Evolutionary conservation across 352 stramenopile species (phyloP).

Genomic region (Phytophthora rubi): DNA sequence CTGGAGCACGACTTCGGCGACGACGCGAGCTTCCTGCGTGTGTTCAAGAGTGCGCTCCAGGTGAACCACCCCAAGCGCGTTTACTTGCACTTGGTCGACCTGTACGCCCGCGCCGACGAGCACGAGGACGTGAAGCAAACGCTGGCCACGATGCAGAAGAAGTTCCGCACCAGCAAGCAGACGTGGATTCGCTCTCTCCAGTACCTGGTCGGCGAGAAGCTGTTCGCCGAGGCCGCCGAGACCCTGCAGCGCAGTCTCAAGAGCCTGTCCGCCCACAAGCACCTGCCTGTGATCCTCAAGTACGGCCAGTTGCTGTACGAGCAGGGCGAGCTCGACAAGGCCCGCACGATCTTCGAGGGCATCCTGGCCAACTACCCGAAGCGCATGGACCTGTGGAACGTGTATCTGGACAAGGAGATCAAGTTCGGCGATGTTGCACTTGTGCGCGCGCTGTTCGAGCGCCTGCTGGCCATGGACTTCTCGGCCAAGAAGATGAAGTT

Average conservation of each 20-base stretch:
- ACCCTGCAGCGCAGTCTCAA: conserved; percentile 93
- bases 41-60: conserved; percentile 92
- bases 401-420: conserved; percentile 98
- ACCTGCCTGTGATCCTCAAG: conserved; percentile 94
- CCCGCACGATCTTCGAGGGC: conserved; percentile 95
- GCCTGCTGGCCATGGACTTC: conserved; percentile 94
- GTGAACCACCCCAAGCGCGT: conserved; percentile 97
- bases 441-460: conserved; percentile 92
- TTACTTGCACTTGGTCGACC: conserved; percentile 94
- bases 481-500: conserved; percentile 98
- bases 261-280: conserved; percentile 94
- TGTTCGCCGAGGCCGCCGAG: conserved; percentile 81
- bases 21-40: conserved; percentile 87
- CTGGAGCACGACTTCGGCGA: conserved; percentile 97
- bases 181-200: conserved; percentile 86
- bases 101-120: conserved; percentile 84
- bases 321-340: conserved; percentile 92
- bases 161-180: conserved; percentile 92
- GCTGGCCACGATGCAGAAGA: conserved; percentile 91
- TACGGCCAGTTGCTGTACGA: conserved; percentile 97
- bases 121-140: conserved; percentile 73
- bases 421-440: conserved; percentile 88
- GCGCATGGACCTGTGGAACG: conserved; percentile 96
- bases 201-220: conserved; percentile 83
- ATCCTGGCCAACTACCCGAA: conserved; percentile 96